Evolutionary conservation across 345 rosid genomes (phyloP).

Genomic region (Cardiospermum halicacabum): DNA sequence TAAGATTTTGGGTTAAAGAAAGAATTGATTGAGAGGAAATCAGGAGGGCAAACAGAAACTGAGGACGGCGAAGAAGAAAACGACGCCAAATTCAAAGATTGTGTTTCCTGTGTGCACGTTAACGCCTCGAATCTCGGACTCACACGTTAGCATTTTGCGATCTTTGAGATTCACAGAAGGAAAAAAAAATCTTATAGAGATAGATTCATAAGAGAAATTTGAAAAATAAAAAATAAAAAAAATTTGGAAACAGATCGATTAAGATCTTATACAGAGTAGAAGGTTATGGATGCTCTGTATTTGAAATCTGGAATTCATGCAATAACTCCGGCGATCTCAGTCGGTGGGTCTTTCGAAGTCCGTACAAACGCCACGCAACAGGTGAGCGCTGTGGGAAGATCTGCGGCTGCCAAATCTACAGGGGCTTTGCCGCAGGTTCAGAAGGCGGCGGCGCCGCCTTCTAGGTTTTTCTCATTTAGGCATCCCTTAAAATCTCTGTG

Average conservation of each 20-base stretch:
- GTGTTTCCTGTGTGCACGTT: conserved; percentile 30
- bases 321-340: conserved; percentile 48
- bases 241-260: neutral
- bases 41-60: neutral
- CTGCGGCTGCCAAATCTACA: conserved; percentile 36
- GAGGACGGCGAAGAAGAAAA: conserved; percentile 11
- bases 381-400: conserved; percentile 41
- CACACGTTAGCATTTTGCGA: conserved; percentile 8
- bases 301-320: conserved; percentile 52
- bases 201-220: neutral
- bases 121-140: conserved; percentile 18
- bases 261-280: neutral
- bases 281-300: conserved; percentile 45
- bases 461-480: conserved; percentile 49
- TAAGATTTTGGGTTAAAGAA: neutral
- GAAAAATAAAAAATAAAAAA: neutral
- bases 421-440: conserved; percentile 27
- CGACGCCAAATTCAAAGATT: conserved; percentile 27
- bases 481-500: conserved; percentile 50
- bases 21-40: neutral
- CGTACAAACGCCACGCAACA: conserved; percentile 36
- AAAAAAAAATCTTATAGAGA: neutral
- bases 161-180: neutral
- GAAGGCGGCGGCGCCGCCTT: conserved; percentile 34
- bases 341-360: conserved; percentile 34